A percentile compares a stretch with the other conserved stretches of the same genome.
Evolutionary conservation across 2,329 filamentous ascomycete species (phyloP).

Genomic region (Penicillium sp.): DNA sequence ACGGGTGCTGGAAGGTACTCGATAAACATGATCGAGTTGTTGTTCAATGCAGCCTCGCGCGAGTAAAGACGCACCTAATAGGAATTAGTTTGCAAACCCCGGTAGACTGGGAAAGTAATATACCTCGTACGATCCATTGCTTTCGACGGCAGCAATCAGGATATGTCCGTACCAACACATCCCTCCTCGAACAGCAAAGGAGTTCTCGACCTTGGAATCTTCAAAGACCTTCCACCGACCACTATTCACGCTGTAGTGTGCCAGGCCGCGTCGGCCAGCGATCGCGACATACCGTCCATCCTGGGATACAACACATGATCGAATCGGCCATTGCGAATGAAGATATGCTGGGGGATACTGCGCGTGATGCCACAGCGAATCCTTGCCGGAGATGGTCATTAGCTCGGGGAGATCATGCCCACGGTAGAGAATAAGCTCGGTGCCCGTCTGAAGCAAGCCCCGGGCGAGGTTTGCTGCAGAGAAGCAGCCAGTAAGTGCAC

Average conservation of each 20-base stretch:
- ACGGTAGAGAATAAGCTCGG: constrained; percentile 85
- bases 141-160: constrained; percentile 88
- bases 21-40: constrained; percentile 68
- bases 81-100: constrained; percentile 16
- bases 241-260: constrained; percentile 93
- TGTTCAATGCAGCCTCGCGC: constrained; percentile 75
- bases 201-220: constrained; percentile 76
- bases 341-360: constrained; percentile 83
- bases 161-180: constrained; percentile 99
- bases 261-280: constrained; percentile 87
- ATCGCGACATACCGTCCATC: constrained; percentile 94
- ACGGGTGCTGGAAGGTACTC: constrained; percentile 79
- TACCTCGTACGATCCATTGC: constrained; percentile 73
- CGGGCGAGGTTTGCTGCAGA: constrained; percentile 86
- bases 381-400: constrained; percentile 86
- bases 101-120: constrained; percentile 4
- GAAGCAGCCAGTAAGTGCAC: constrained; percentile 88
- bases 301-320: constrained; percentile 79
- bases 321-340: constrained; percentile 89
- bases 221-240: constrained; percentile 94
- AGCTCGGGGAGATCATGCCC: constrained; percentile 90
- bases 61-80: constrained; percentile 79
- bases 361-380: constrained; percentile 91
- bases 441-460: constrained; percentile 83
- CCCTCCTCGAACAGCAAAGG: constrained; percentile 87